These are phyloP conservation scores for Orbilia brochopaga DNA, from an alignment of 2,329 filamentous ascomycete genomes.

Conservation along the genomic window DNA sequence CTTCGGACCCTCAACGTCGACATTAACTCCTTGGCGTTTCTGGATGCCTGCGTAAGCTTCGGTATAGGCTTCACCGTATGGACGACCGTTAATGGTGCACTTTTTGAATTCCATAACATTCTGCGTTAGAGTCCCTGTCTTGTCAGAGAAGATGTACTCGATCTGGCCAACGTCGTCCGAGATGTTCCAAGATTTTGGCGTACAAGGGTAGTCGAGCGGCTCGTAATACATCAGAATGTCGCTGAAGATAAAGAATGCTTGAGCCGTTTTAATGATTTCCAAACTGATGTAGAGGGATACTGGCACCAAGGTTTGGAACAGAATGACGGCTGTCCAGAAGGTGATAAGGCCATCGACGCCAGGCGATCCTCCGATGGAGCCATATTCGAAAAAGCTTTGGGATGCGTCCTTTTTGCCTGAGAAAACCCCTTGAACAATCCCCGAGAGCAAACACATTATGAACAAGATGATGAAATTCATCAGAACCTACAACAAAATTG, in stretches of 20 bases:
- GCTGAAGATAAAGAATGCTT: slow-evolving; percentile 97
- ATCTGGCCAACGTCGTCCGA: slow-evolving; percentile 98
- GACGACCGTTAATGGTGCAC: slow-evolving; percentile 90
- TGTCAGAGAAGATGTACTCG: slow-evolving; percentile 98
- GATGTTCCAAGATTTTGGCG: slow-evolving; percentile 98
- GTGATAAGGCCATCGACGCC: slow-evolving; percentile 88
- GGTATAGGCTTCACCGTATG: slow-evolving; percentile 96
- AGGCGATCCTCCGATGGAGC: slow-evolving; percentile 76
- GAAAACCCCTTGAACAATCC: slow-evolving; percentile 79
- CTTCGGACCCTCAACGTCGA: slow-evolving; percentile 76
- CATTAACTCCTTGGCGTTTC: slow-evolving; percentile 83
- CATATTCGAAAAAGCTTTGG: slow-evolving; percentile 80
- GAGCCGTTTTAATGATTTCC: slow-evolving; percentile 89
- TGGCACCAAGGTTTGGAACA: slow-evolving; percentile 98
- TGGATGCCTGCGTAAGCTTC: slow-evolving; percentile 97
- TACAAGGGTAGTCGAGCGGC: slow-evolving; percentile 88
- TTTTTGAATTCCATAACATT: slow-evolving; percentile 99
- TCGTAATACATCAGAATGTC: slow-evolving; percentile 98
- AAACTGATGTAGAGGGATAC: slow-evolving; percentile 97
- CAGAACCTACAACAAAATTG: slow-evolving; percentile 61
- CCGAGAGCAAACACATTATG: slow-evolving; percentile 84
- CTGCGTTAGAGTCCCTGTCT: slow-evolving; percentile 86
- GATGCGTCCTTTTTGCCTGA: slow-evolving; percentile 80
- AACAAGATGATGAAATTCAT: slow-evolving; percentile 94
- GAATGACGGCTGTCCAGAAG: slow-evolving; percentile 91